Percentiles rank a stretch among this genome's conserved stretches.
Conservation (phyloP, 257 asterid genomes). For the Ilex asprella region DNA sequence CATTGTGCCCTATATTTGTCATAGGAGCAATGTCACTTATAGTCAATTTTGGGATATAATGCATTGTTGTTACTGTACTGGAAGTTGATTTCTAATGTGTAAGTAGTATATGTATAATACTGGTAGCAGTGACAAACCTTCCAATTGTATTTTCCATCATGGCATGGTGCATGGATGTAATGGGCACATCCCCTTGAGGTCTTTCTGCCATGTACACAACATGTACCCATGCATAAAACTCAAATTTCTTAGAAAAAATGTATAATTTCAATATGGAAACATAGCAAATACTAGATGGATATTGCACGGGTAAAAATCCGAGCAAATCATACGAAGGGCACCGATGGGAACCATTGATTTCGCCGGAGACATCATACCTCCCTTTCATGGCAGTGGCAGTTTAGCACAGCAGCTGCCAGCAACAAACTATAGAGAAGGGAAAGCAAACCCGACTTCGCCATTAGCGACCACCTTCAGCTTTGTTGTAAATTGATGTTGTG, state of each 20-base stretch:
- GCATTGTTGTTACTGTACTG: too few species aligned
- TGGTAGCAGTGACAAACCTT: not conserved
- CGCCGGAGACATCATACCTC: not conserved
- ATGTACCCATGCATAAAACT: not conserved
- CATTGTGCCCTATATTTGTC: too few species aligned
- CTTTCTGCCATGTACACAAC: constrained; percentile 1
- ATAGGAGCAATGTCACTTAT: too few species aligned
- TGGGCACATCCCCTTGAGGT: not conserved
- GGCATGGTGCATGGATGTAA: not conserved
- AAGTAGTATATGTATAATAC: too few species aligned
- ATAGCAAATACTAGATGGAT: too few species aligned
- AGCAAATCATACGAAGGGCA: too few species aligned
- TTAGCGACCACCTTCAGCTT: not conserved
- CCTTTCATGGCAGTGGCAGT: not conserved
- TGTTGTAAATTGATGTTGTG: too few species aligned
- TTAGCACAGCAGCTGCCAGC: not conserved
- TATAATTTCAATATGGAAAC: not conserved
- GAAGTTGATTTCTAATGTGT: too few species aligned
- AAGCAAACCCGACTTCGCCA: not conserved
- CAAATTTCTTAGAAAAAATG: not conserved
- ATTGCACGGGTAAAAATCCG: too few species aligned
- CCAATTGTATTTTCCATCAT: not conserved
- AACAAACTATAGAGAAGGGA: not conserved
- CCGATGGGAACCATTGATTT: too few species aligned
- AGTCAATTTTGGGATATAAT: too few species aligned